Evolutionary conservation across 345 rosid genomes (phyloP).

Genomic region (rapeseed (Brassica napus)): DNA sequence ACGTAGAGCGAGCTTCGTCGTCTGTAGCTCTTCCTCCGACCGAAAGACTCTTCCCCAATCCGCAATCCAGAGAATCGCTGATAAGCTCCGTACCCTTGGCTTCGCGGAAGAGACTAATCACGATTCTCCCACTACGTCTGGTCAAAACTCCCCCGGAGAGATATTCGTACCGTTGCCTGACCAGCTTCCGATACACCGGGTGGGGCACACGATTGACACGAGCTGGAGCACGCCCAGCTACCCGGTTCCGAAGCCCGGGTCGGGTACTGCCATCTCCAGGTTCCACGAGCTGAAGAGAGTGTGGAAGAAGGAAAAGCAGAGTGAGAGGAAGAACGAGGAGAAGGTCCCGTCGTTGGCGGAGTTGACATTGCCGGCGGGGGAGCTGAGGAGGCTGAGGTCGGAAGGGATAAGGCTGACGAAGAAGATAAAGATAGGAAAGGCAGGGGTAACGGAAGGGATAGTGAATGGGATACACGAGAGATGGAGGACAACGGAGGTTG

Average conservation of each 20-base stretch:
- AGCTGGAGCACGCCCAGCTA: conserved; percentile 96
- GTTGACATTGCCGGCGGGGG: conserved; percentile 54
- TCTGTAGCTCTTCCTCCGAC: conserved; percentile 42
- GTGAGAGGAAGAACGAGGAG: conserved; percentile 43
- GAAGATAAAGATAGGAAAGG: conserved; percentile 83
- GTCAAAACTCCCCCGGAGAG: conserved; percentile 54
- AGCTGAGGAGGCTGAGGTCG: conserved; percentile 63
- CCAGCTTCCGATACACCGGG: conserved; percentile 64
- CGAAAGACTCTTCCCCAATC: conserved; percentile 54
- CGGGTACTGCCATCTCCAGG: conserved; percentile 65
- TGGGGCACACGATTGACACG: conserved; percentile 88
- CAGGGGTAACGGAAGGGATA: conserved; percentile 92
- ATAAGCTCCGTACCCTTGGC: conserved; percentile 93
- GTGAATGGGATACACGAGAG: conserved; percentile 97
- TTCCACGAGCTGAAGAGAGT: conserved; percentile 54
- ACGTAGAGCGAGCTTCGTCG: conserved; percentile 31
- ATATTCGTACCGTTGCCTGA: conserved; percentile 75
- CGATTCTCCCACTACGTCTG: conserved; percentile 8
- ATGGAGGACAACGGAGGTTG: conserved; percentile 81
- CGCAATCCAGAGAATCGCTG: conserved; percentile 86
- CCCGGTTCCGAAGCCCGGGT: conserved; percentile 78
- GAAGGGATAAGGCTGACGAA: conserved; percentile 62
- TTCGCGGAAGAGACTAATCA: conserved; percentile 42
- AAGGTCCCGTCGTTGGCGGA: conserved; percentile 79
- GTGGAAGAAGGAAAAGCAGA: conserved; percentile 51